A percentile compares a stretch with the other conserved stretches of the same genome.
These are phyloP conservation scores for Phaeosphaeriaceae sp. DNA, from an alignment of 2,329 filamentous ascomycete species.

Conservation along the genomic window DNA sequence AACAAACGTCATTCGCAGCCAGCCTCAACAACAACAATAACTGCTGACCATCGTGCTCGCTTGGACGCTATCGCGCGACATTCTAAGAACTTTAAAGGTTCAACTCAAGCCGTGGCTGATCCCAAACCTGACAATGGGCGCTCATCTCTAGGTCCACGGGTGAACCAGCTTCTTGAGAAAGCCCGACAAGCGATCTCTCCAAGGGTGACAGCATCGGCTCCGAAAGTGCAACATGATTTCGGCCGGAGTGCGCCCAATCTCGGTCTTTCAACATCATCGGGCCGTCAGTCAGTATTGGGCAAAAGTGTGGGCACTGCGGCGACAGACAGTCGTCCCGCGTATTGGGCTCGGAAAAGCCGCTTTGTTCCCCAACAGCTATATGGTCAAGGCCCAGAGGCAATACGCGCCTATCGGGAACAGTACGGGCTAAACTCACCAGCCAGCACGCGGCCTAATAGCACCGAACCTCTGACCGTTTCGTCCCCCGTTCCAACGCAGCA, in stretches of 20 bases:
- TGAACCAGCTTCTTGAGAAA: slow-evolving; percentile 16
- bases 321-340: slow-evolving; percentile 32
- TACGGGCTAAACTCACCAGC: slow-evolving; percentile 22
- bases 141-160: slow-evolving; percentile 11
- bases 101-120: slow-evolving; percentile 12
- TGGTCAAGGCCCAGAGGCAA: slow-evolving; percentile 40
- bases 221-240: slow-evolving; percentile 27
- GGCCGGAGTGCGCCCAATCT: slow-evolving; percentile 37
- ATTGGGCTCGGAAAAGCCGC: slow-evolving; percentile 38
- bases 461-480: slow-evolving; percentile 27
- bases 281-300: slow-evolving; percentile 16
- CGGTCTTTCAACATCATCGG: slow-evolving; percentile 16
- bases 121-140: slow-evolving; percentile 11
- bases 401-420: slow-evolving; percentile 33
- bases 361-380: slow-evolving; percentile 47
- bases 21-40: slow-evolving; percentile 14
- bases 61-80: slow-evolving; percentile 29
- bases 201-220: slow-evolving; percentile 8
- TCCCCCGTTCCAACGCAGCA: slow-evolving; percentile 33
- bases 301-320: slow-evolving; percentile 18
- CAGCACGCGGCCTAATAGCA: slow-evolving; percentile 19
- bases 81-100: slow-evolving; percentile 15
- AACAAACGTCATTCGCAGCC: slow-evolving; percentile 3
- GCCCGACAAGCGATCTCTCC: slow-evolving; percentile 17
- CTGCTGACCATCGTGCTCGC: slow-evolving; percentile 31